Base-by-base conservation (phyloP, 139 green algal genomes). In the Yamagishiella unicocca region DNA sequence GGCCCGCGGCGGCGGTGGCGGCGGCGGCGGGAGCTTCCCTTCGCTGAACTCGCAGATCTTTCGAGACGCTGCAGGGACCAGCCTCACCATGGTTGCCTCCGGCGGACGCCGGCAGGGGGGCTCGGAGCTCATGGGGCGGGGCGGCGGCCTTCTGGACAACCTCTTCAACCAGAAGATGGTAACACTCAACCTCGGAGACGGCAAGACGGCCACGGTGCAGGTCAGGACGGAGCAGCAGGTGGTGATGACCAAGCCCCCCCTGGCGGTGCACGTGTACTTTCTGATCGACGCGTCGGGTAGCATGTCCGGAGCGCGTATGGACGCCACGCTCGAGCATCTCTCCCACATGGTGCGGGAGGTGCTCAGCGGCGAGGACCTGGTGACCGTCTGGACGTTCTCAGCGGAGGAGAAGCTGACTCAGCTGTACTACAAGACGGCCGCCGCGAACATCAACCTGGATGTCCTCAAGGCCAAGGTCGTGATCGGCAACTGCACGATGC, bases 401-500 rank as follows among this genome's bases (percentile, higher is more conserved):
- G n/a, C 64, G 17, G 64, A 72, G 64, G 29, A 43, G 7, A 72
- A 72, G 64, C 29, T 72, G 64, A 42, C 29, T 22, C 64, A 72
- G 64, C 64, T 72, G n/a, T 72, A 72, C 64, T 72, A 72, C 64
- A 72, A 43, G 64, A 72, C 64, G n/a, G n/a, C 8, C n/a, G 64
- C 64, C 8, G 29, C 29, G n/a, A 42, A 40, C 64, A 72, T 72
- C 64, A 6, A 8, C 17, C 64, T 42, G 64, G 64, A 72, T 8
- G 64, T 17, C 8, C 64, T 72, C 6, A 7, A 42, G n/a, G 64
- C n/a, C 29, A 40, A 42, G 29, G 64, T 72, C 8, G 8, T 22
- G 8, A 27, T n/a, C n/a, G n/a, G 64, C 64, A n/a, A n/a, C 64
- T 72, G 64, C 17, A 72, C 64, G 17, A 40, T 9, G n/a, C 64